phyloP scores from a whole-genome alignment of 176 grass and related monocot species.

The Phoenix roebelenii region DNA sequence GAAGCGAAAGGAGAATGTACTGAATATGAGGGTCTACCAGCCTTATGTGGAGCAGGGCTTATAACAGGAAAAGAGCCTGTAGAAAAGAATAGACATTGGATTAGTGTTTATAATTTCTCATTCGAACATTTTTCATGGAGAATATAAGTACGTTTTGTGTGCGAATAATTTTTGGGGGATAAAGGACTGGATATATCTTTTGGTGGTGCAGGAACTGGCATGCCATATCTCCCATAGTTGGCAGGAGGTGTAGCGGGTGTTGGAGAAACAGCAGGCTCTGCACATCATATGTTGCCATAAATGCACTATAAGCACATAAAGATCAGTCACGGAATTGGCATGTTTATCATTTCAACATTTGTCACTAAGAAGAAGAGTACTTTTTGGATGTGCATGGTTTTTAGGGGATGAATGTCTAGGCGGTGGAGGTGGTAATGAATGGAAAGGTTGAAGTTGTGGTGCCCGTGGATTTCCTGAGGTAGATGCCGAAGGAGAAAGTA shows the following conservation, averaged over 20 bases:
- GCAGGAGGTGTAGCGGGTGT: conserved; percentile 16
- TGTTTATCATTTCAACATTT: too few species aligned
- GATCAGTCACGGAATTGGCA: too few species aligned
- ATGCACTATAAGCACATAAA: too few species aligned
- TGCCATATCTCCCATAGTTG: conserved; percentile 29
- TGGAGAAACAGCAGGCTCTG: conserved; percentile 30
- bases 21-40: conserved; percentile 31
- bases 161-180: conserved; percentile 27
- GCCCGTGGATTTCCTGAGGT: conserved; percentile 26
- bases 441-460: conserved; percentile 35
- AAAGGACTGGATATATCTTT: conserved; percentile 29
- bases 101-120: background rate
- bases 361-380: too few species aligned
- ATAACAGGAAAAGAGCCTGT: conserved; percentile 49
- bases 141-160: conserved; percentile 34
- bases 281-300: conserved; percentile 4
- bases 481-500: conserved; percentile 16
- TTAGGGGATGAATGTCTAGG: background rate
- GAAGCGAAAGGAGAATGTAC: conserved; percentile 33
- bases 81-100: conserved; percentile 13
- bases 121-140: background rate
- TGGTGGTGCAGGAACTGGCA: conserved; percentile 37
- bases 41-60: conserved; percentile 50
- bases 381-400: background rate
- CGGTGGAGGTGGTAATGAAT: conserved; percentile 36